These are phyloP conservation scores for Metschnikowia borealis DNA, from an alignment of 805 yeast species.

Conservation along the genomic window DNA sequence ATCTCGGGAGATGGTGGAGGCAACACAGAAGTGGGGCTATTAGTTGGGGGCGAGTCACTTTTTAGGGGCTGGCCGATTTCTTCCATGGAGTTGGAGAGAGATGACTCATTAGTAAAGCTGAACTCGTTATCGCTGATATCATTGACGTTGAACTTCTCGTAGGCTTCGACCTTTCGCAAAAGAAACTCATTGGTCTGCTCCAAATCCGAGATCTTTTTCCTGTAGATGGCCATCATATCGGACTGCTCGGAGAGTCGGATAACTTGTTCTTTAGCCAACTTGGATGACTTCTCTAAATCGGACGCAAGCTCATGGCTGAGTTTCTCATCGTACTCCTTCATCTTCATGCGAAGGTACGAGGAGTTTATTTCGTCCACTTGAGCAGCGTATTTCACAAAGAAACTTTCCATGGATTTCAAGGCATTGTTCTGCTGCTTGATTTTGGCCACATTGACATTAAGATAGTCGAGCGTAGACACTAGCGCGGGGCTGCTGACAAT, in stretches of 20 bases:
- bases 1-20: background rate
- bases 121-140: conserved; percentile 2
- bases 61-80: background rate
- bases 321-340: conserved; percentile 8
- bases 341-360: conserved; percentile 6
- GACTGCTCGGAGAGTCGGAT: conserved; percentile 9
- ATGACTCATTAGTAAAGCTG: conserved; percentile 1
- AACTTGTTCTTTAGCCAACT: conserved; percentile 8
- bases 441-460: conserved; percentile 53
- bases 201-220: conserved; percentile 8
- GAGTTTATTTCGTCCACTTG: conserved; percentile 13
- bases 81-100: conserved; percentile 1
- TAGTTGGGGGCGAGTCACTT: background rate
- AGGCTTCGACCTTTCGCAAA: background rate
- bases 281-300: conserved; percentile 7
- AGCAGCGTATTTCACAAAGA: conserved; percentile 46
- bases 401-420: conserved; percentile 50
- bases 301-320: conserved; percentile 4
- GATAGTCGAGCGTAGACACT: conserved; percentile 50
- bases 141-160: background rate
- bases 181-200: conserved; percentile 4
- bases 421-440: conserved; percentile 58
- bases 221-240: conserved; percentile 7
- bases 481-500: conserved; percentile 54
- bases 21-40: background rate